Evolutionary conservation across 148 eudicot species (phyloP).

Genomic region (Heliamphora exappendiculata): DNA sequence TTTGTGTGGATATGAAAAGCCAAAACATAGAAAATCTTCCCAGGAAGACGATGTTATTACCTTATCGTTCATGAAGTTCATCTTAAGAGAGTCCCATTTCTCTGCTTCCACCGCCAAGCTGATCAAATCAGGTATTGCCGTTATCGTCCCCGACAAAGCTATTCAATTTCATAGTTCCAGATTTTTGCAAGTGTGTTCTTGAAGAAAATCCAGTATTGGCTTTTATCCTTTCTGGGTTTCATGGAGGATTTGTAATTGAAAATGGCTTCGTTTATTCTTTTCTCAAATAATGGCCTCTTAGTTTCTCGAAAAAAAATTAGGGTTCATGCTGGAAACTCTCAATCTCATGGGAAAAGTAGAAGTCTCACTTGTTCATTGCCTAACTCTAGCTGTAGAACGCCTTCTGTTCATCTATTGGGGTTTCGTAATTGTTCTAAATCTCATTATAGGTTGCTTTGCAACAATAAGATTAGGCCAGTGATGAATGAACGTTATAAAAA

Average conservation of each 20-base stretch:
- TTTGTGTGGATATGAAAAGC: slow-evolving; percentile 5
- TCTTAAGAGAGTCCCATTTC: not conserved
- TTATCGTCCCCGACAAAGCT: not conserved
- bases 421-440: slow-evolving; percentile 23
- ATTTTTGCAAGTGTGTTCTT: slow-evolving; percentile 1
- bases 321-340: slow-evolving; percentile 26
- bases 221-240: not conserved
- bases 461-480: slow-evolving; percentile 32
- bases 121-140: slow-evolving; percentile 9
- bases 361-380: slow-evolving; percentile 25
- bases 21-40: not conserved
- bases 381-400: slow-evolving; percentile 14
- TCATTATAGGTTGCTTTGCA: slow-evolving; percentile 26
- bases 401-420: slow-evolving; percentile 28
- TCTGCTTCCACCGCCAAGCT: slow-evolving; percentile 5
- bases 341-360: slow-evolving; percentile 22
- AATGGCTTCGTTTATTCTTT: slow-evolving; percentile 61
- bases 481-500: slow-evolving; percentile 24
- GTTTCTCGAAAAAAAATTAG: slow-evolving; percentile 29
- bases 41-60: not conserved
- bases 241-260: slow-evolving; percentile 15
- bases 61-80: not conserved
- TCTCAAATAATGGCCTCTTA: slow-evolving; percentile 41
- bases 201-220: slow-evolving; percentile 7
- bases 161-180: not conserved